phyloP scores from a whole-genome alignment of 257 asterid genomes.

The Salvia hispanica region DNA sequence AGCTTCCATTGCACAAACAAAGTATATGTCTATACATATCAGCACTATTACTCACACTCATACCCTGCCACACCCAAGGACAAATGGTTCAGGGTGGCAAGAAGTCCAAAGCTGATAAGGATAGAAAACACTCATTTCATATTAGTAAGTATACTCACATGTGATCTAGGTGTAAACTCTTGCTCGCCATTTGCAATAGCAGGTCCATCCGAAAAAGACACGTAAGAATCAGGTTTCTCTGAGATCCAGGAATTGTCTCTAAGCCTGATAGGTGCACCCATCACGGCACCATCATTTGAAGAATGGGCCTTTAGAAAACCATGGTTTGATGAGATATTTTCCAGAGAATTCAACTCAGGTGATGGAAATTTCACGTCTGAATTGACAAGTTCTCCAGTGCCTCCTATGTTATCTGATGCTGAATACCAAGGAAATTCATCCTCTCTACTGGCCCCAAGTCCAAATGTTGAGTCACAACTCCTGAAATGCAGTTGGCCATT shows the following conservation, averaged over 20 bases:
- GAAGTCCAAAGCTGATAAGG: background rate
- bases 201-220: constrained; percentile 47
- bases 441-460: constrained; percentile 60
- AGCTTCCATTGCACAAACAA: constrained; percentile 12
- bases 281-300: constrained; percentile 38
- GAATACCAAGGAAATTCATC: constrained; percentile 74
- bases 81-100: background rate
- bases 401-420: constrained; percentile 60
- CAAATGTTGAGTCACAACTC: constrained; percentile 80
- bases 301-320: constrained; percentile 41
- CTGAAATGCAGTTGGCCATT: constrained; percentile 44
- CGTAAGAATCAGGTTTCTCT: constrained; percentile 39
- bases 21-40: background rate
- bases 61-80: background rate
- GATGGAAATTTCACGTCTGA: constrained; percentile 53
- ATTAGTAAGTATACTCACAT: constrained; percentile 38
- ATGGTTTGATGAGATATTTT: constrained; percentile 37
- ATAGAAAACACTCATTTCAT: background rate
- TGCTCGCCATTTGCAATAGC: constrained; percentile 40
- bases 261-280: constrained; percentile 38
- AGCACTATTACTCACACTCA: background rate
- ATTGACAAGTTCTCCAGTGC: constrained; percentile 43
- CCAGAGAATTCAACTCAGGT: constrained; percentile 46
- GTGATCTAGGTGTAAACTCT: constrained; percentile 41
- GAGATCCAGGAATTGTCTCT: constrained; percentile 47